A percentile compares a stretch with the other conserved stretches of the same genome.
Conservation (phyloP, 2,329 filamentous ascomycete genomes). For the Botrytis sinoallii region DNA sequence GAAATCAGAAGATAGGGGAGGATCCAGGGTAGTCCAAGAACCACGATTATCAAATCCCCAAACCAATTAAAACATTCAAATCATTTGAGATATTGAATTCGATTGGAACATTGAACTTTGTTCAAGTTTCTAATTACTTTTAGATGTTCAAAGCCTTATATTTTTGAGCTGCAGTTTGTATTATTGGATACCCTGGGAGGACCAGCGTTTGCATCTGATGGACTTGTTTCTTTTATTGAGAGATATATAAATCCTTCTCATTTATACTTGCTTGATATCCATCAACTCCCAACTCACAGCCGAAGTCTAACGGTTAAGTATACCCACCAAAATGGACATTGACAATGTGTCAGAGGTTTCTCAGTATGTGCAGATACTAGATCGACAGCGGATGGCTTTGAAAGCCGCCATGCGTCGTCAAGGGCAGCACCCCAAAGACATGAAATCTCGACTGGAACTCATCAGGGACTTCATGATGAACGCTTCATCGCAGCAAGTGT, state of each 20-base stretch:
- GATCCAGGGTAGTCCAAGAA: no score
- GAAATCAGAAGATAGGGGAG: neutral
- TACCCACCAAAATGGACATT: constrained; percentile 17
- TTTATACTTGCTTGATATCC: neutral
- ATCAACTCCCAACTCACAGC: neutral
- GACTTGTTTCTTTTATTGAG: no score
- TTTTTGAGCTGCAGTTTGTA: no score
- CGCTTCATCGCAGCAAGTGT: neutral
- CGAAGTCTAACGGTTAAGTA: neutral
- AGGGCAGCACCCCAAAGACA: constrained; percentile 12
- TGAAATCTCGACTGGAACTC: constrained; percentile 11
- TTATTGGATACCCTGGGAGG: no score
- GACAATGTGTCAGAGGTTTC: constrained; percentile 15
- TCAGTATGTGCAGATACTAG: constrained; percentile 7
- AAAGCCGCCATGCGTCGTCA: constrained; percentile 11
- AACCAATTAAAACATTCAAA: no score
- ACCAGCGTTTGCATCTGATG: neutral
- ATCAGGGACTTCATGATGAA: neutral
- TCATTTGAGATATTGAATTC: no score
- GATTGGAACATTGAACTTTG: no score
- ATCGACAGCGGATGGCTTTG: neutral
- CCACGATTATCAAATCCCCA: no score
- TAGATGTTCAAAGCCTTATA: no score
- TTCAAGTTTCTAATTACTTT: no score
- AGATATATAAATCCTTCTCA: neutral